A percentile compares a stretch with the other conserved stretches of the same genome.
phyloP scores from a whole-genome alignment of 2,329 filamentous ascomycete genomes.

The Aphanoascus verrucosus region DNA sequence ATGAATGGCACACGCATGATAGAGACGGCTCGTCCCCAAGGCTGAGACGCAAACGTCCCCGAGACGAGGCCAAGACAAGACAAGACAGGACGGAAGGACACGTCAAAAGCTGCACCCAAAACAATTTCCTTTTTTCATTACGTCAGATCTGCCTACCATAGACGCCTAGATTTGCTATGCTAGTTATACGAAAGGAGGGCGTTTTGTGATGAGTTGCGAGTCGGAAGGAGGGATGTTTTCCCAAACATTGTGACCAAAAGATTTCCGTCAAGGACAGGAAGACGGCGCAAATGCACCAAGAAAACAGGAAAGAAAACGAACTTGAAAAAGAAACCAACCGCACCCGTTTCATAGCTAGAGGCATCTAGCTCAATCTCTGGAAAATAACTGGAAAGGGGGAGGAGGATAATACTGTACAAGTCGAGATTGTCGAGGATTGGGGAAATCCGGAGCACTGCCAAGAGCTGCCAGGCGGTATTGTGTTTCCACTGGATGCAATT shows the following conservation, averaged over 20 bases:
- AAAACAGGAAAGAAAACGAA: neutral
- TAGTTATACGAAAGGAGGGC: neutral
- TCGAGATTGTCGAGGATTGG: neutral
- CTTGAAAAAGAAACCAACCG: neutral
- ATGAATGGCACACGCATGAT: no score
- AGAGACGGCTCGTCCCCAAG: no score
- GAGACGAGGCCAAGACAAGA: no score
- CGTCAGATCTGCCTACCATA: neutral
- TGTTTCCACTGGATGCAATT: neutral
- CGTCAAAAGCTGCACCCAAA: no score
- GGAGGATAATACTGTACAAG: constrained; percentile 4
- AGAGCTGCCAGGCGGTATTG: neutral
- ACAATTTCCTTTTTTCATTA: neutral
- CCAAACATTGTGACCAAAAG: neutral
- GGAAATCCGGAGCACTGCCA: neutral
- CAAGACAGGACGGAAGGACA: no score
- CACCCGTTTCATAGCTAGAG: neutral
- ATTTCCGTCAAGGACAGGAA: neutral
- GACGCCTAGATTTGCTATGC: constrained; percentile 10
- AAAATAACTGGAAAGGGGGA: neutral
- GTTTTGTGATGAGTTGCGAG: constrained; percentile 10
- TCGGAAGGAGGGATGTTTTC: neutral
- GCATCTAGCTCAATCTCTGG: neutral
- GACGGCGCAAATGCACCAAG: neutral
- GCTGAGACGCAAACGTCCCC: no score